phyloP scores from a whole-genome alignment of 768 basidiomycete species.

The Xerocomus potaroensis region DNA sequence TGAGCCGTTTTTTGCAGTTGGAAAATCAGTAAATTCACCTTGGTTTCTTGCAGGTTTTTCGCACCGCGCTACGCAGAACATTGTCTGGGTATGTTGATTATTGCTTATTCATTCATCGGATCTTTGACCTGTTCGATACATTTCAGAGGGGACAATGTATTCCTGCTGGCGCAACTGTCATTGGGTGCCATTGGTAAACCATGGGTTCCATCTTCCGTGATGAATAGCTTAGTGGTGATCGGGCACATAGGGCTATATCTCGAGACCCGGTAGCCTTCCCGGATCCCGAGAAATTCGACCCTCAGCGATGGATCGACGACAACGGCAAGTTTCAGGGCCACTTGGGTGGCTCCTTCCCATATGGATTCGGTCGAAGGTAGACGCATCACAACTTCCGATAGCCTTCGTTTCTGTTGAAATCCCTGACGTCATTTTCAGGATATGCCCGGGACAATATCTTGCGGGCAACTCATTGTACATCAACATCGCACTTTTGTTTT shows the following conservation, averaged over 20 bases:
- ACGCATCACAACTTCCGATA: neutral
- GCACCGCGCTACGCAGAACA: constrained; percentile 58
- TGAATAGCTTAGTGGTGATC: neutral
- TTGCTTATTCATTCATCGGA: neutral
- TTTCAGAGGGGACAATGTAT: constrained; percentile 18
- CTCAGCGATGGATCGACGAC: constrained; percentile 46
- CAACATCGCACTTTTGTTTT: constrained; percentile 54
- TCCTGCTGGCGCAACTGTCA: constrained; percentile 18
- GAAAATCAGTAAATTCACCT: neutral
- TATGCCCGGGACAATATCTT: constrained; percentile 59
- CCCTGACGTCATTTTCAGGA: constrained; percentile 24
- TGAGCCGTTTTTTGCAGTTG: neutral
- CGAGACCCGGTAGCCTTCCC: constrained; percentile 18
- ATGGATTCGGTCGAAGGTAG: constrained; percentile 46
- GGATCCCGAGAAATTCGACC: constrained; percentile 40
- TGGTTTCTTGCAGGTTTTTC: constrained; percentile 36
- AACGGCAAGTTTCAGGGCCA: constrained; percentile 29
- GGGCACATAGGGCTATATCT: constrained; percentile 14
- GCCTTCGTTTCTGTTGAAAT: neutral
- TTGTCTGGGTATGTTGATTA: constrained; percentile 45
- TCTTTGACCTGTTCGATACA: neutral
- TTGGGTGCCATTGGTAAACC: constrained; percentile 17
- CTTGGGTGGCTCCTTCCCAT: constrained; percentile 32
- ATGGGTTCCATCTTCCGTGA: neutral
- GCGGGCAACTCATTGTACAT: constrained; percentile 48